Evolutionary conservation across 116 monocot genomes (phyloP).

Genomic region (Phalaenopsis hybrid): DNA sequence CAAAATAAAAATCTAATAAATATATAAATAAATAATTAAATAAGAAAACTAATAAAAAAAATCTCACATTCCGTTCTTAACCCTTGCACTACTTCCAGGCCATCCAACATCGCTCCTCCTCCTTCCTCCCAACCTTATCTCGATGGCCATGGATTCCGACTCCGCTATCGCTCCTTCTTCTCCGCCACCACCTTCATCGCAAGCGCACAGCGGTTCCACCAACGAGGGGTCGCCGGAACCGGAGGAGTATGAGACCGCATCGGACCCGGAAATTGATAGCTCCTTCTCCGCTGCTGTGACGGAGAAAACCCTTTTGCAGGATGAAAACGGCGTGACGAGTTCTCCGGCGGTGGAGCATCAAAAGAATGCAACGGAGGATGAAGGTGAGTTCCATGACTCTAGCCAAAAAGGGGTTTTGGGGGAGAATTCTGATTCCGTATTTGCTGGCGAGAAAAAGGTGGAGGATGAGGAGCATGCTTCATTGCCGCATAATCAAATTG

Average conservation of each 20-base stretch:
- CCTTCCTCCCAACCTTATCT: conserved; percentile 2
- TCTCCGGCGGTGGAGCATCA: background rate
- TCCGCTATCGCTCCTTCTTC: background rate
- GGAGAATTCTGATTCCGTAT: background rate
- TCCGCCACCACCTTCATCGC: background rate
- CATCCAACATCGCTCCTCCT: background rate
- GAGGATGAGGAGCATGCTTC: background rate
- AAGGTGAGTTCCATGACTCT: conserved; percentile 3
- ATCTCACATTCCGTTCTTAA: background rate
- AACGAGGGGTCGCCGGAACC: background rate
- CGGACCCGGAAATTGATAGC: background rate
- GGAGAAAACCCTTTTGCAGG: background rate
- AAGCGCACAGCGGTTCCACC: background rate
- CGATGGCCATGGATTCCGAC: conserved; percentile 7
- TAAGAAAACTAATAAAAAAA: background rate
- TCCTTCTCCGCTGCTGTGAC: background rate
- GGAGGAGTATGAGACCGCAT: conserved; percentile 11
- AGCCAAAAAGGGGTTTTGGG: background rate
- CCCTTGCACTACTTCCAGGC: background rate
- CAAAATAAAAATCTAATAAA: background rate
- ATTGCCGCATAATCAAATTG: background rate
- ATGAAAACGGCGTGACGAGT: background rate
- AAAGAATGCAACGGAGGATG: background rate
- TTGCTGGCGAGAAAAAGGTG: background rate
- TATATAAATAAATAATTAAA: no score